phyloP scores from a whole-genome alignment of 768 basidiomycete genomes.

The Boletus rubropictus region DNA sequence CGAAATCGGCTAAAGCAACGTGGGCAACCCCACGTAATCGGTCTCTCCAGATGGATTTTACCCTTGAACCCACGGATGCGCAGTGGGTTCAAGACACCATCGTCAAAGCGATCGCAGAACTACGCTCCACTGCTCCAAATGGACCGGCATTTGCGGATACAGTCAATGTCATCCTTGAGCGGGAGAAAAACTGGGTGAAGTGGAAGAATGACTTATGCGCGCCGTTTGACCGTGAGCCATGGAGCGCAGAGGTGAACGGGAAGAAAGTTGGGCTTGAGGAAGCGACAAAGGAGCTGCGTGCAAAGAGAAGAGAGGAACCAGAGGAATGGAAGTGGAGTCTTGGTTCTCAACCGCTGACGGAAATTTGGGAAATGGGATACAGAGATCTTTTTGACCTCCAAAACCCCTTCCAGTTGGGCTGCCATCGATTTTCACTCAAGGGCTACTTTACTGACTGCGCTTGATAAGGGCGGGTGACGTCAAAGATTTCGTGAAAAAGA shows the following conservation, averaged over 20 bases:
- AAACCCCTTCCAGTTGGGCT: slow-evolving; percentile 59
- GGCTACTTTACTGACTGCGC: slow-evolving; percentile 1
- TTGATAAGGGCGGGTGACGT: slow-evolving; percentile 59
- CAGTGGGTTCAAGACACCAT: slow-evolving; percentile 76
- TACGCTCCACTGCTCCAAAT: slow-evolving; percentile 72
- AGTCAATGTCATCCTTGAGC: slow-evolving; percentile 61
- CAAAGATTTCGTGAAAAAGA: slow-evolving; percentile 66
- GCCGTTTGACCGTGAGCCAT: slow-evolving; percentile 71
- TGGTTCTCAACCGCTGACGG: slow-evolving; percentile 67
- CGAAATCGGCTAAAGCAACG: slow-evolving; percentile 54
- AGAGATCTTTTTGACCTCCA: slow-evolving; percentile 56
- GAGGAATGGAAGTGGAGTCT: slow-evolving; percentile 59
- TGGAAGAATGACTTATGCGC: slow-evolving; percentile 85
- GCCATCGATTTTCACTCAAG: not conserved
- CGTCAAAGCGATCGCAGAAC: slow-evolving; percentile 45
- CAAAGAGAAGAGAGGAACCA: slow-evolving; percentile 51
- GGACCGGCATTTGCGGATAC: slow-evolving; percentile 75
- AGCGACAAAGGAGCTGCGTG: slow-evolving; percentile 48
- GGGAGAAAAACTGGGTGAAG: slow-evolving; percentile 85
- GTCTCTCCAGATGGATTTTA: slow-evolving; percentile 80
- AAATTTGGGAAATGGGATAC: slow-evolving; percentile 83
- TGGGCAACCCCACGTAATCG: slow-evolving; percentile 66
- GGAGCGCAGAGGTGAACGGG: slow-evolving; percentile 45
- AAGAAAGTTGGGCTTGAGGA: slow-evolving; percentile 54
- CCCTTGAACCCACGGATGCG: slow-evolving; percentile 56